Evolutionary conservation across 129 eudicot species (phyloP), one percentile per base, ranked within the genome.

Genomic region (Ambrosia trifida): DNA sequence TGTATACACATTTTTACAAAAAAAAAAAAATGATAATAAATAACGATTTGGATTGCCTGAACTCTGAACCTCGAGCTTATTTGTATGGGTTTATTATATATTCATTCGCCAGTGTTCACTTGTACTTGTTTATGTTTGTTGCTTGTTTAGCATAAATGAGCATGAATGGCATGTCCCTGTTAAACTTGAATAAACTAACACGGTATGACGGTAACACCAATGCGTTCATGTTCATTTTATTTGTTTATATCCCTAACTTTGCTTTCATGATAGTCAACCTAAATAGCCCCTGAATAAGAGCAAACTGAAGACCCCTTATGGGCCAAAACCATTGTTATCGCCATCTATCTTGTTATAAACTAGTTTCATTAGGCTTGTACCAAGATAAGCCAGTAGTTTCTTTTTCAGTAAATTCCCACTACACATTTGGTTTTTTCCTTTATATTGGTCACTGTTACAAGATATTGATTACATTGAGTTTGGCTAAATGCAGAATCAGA

Each of bases 271-370:
- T 5, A 53, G 12, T 19, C 60, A 53, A 24, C 54, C 71, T 19
- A 66, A 65, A 45, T 20, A 24, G 40, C 20, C 71, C 11, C 3
- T 19, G 40, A 66, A 14, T 45, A 66, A 24, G 40, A 46, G 30
- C 36, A 45, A 46, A 5, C 13, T 46, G 11, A 47, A 49, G 31
- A 14, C 33, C 1, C 30, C 72, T 12, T 31, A 17, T 47, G 56
- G 24, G n/a, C 72, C 72, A n/a, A n/a, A 46, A 67, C 14, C 57
- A 66, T 12, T 43, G 13, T 66, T 14, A 53, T 20, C 31, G 17
- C 7, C 3, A 24, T 24, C 28, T 24, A 51, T 16, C 11, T 51
- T 16, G 1, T 51, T n/a, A n/a, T 51, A 24, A 53, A 19, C 60
- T 7, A 53, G 5, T 19, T 53, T 31, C 32, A 53, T 18, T 19